phyloP scores from a whole-genome alignment of 108 stramenopile genomes.

The Fistulifera pelliculosa region DNA sequence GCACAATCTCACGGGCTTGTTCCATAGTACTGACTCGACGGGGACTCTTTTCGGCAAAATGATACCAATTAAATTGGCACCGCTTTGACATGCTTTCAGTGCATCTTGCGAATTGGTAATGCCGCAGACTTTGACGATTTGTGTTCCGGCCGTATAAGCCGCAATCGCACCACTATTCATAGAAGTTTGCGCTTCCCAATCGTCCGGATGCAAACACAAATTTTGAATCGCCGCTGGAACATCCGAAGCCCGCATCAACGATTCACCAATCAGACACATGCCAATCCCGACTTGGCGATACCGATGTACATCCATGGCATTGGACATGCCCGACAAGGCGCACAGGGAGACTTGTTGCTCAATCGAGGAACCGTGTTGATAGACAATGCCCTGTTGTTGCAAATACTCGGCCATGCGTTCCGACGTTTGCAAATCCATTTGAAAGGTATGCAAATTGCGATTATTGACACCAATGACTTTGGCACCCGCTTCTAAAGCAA shows the following conservation, averaged over 20 bases:
- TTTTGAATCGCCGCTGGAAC: constrained; percentile 69
- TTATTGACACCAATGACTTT: constrained; percentile 97
- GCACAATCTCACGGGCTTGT: constrained; percentile 63
- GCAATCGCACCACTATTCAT: constrained; percentile 14
- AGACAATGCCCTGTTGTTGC: constrained; percentile 31
- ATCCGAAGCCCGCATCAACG: constrained; percentile 92
- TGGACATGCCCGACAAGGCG: constrained; percentile 87
- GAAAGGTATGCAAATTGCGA: constrained; percentile 95
- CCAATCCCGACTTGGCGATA: constrained; percentile 77
- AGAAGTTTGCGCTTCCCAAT: constrained; percentile 23
- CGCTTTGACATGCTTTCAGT: constrained; percentile 75
- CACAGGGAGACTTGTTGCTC: constrained; percentile 39
- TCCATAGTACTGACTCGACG: constrained; percentile 58
- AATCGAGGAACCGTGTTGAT: constrained; percentile 34
- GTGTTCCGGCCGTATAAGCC: constrained; percentile 75
- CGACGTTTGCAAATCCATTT: constrained; percentile 89
- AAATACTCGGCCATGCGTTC: constrained; percentile 63
- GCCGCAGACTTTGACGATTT: constrained; percentile 92
- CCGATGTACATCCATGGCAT: constrained; percentile 71
- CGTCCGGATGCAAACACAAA: constrained; percentile 78
- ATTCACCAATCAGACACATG: constrained; percentile 96
- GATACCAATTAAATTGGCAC: constrained; percentile 92
- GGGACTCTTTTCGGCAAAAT: constrained; percentile 90
- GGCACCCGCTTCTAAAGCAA: constrained; percentile 85
- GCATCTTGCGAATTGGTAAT: constrained; percentile 89